phyloP scores from a whole-genome alignment of 371 early-diverging fungal genomes.

The Apophysomyces ossiformis region DNA sequence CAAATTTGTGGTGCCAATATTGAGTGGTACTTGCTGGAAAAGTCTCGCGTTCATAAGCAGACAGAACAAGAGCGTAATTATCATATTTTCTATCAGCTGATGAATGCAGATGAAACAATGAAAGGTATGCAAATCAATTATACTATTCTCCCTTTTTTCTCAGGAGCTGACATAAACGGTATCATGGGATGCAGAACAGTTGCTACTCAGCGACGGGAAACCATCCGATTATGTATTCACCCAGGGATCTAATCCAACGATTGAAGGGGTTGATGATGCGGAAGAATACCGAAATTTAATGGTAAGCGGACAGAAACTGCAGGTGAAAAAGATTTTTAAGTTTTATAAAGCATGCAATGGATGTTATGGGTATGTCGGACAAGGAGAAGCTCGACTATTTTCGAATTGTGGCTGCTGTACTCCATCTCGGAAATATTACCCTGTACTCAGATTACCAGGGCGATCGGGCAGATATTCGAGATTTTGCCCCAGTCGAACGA shows the following conservation, averaged over 20 bases:
- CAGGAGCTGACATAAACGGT: slow-evolving; percentile 3
- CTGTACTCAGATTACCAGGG: slow-evolving; percentile 73
- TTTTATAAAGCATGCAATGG: slow-evolving; percentile 72
- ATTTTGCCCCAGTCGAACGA: slow-evolving; percentile 81
- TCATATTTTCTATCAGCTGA: slow-evolving; percentile 98
- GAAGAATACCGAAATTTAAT: slow-evolving; percentile 80
- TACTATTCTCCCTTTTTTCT: background rate
- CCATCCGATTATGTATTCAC: slow-evolving; percentile 82
- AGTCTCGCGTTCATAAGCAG: slow-evolving; percentile 96
- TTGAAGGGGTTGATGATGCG: slow-evolving; percentile 94
- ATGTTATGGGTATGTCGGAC: slow-evolving; percentile 79
- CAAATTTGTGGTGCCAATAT: slow-evolving; percentile 97
- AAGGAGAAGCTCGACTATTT: slow-evolving; percentile 86
- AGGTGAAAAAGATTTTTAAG: slow-evolving; percentile 1
- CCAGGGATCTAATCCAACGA: slow-evolving; percentile 82
- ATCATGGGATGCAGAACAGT: slow-evolving; percentile 44
- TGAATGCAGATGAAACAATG: slow-evolving; percentile 79
- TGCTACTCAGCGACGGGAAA: slow-evolving; percentile 71
- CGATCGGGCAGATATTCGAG: slow-evolving; percentile 88
- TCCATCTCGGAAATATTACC: slow-evolving; percentile 96
- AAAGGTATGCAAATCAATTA: slow-evolving; percentile 42
- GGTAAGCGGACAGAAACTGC: slow-evolving; percentile 39
- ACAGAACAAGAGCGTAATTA: slow-evolving; percentile 94
- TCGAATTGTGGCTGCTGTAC: slow-evolving; percentile 89
- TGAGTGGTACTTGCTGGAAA: slow-evolving; percentile 98